phyloP scores from a whole-genome alignment of 768 basidiomycete species.

The Lentinula aciculospora region DNA sequence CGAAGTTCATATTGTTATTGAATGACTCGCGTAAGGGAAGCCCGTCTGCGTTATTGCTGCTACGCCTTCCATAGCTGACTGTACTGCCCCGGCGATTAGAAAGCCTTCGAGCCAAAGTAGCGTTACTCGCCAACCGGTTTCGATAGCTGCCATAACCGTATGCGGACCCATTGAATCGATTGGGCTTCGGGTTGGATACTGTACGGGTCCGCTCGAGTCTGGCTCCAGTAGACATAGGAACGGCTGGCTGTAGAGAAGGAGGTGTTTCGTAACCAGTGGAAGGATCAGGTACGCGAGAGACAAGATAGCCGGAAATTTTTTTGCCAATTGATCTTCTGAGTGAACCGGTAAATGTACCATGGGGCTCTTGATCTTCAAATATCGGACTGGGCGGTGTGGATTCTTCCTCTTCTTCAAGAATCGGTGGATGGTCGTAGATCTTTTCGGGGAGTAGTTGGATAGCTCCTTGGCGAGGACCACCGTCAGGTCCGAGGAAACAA shows the following conservation, averaged over 20 bases:
- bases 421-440: constrained; percentile 37
- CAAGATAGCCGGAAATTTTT: constrained; percentile 56
- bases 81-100: constrained; percentile 49
- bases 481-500: constrained; percentile 87
- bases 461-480: constrained; percentile 80
- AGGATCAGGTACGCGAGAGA: constrained; percentile 41
- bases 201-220: constrained; percentile 40
- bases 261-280: constrained; percentile 22
- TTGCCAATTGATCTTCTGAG: constrained; percentile 32
- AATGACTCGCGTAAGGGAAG: constrained; percentile 29
- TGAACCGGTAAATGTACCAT: constrained; percentile 30
- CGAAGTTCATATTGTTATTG: constrained; percentile 69
- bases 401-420: constrained; percentile 55
- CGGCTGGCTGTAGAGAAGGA: constrained; percentile 31
- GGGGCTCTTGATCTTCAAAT: constrained; percentile 36
- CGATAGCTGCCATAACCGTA: constrained; percentile 69
- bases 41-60: constrained; percentile 43
- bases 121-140: constrained; percentile 46
- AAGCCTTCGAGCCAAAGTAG: constrained; percentile 23
- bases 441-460: constrained; percentile 86
- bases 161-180: constrained; percentile 67
- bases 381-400: constrained; percentile 38
- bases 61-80: constrained; percentile 40
- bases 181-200: constrained; percentile 43
- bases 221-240: constrained; percentile 39